These are phyloP conservation scores for Alternaria tenuissima DNA, from an alignment of 2,329 filamentous ascomycete genomes.

Conservation along the genomic window DNA sequence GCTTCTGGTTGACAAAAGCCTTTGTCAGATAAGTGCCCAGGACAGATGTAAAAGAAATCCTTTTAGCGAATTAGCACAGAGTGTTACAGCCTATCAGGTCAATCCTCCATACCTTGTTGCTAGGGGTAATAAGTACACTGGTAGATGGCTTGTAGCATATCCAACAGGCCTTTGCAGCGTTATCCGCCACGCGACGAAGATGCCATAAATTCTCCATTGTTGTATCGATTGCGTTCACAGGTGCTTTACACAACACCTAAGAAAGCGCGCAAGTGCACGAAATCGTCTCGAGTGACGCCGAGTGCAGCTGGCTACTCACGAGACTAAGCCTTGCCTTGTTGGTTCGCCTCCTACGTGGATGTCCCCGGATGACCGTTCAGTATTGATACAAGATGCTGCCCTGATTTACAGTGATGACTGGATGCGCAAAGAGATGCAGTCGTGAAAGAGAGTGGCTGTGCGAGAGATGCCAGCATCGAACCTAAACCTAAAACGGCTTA, in stretches of 20 bases:
- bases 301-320: neutral
- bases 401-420: neutral
- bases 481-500: conserved; percentile 21
- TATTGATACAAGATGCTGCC: neutral
- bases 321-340: neutral
- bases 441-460: conserved; percentile 7
- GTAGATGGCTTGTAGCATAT: conserved; percentile 90
- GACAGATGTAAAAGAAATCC: conserved; percentile 94
- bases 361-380: too few species aligned
- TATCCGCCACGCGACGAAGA: conserved; percentile 85
- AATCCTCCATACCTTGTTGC: conserved; percentile 74
- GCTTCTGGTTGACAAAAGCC: conserved; percentile 80
- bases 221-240: conserved; percentile 1
- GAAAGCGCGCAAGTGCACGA: neutral
- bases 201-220: conserved; percentile 79
- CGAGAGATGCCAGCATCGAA: conserved; percentile 4
- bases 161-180: conserved; percentile 83
- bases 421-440: neutral
- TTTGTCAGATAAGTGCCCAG: conserved; percentile 80
- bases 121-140: conserved; percentile 86
- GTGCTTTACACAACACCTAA: neutral
- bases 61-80: conserved; percentile 38
- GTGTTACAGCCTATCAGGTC: neutral
- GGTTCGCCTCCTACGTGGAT: neutral
- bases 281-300: neutral